phyloP scores from a whole-genome alignment of 1,284 basidiomycete genomes.

The Ceratobasidium sp. region DNA sequence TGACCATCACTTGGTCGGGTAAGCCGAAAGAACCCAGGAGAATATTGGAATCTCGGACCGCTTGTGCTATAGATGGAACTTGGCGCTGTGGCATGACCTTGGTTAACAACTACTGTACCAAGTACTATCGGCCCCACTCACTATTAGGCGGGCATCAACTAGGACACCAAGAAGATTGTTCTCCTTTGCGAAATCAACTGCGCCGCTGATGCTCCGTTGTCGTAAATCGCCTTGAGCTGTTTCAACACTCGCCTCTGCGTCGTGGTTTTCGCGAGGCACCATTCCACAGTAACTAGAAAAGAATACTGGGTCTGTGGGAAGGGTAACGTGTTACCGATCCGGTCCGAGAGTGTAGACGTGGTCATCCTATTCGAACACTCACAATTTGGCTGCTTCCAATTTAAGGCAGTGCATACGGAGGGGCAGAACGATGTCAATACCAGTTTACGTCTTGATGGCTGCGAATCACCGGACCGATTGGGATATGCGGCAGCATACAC shows the following conservation, averaged over 20 bases:
- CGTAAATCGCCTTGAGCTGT: constrained; percentile 38
- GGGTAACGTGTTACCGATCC: constrained; percentile 40
- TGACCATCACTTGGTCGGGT: constrained; percentile 14
- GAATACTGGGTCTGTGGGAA: constrained; percentile 84
- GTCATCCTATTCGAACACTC: constrained; percentile 47
- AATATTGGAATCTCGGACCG: constrained; percentile 86
- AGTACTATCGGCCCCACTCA: constrained; percentile 54
- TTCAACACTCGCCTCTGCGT: constrained; percentile 40
- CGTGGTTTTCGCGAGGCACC: constrained; percentile 48
- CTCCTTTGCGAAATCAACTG: constrained; percentile 90
- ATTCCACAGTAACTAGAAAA: constrained; percentile 88
- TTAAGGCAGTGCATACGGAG: constrained; percentile 83
- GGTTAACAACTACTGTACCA: neutral
- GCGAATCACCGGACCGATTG: constrained; percentile 36
- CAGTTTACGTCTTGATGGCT: constrained; percentile 65
- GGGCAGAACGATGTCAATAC: constrained; percentile 89
- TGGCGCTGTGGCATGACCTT: constrained; percentile 43
- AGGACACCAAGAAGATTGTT: constrained; percentile 95
- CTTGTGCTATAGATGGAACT: constrained; percentile 84
- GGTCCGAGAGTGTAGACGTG: constrained; percentile 17
- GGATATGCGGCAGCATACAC: constrained; percentile 71
- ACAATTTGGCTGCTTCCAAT: constrained; percentile 99
- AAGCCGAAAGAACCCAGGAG: constrained; percentile 72
- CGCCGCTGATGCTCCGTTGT: constrained; percentile 74
- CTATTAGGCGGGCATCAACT: constrained; percentile 86